phyloP scores from a whole-genome alignment of 2,329 filamentous ascomycete species.

The Dryadomyces quercivorus region DNA sequence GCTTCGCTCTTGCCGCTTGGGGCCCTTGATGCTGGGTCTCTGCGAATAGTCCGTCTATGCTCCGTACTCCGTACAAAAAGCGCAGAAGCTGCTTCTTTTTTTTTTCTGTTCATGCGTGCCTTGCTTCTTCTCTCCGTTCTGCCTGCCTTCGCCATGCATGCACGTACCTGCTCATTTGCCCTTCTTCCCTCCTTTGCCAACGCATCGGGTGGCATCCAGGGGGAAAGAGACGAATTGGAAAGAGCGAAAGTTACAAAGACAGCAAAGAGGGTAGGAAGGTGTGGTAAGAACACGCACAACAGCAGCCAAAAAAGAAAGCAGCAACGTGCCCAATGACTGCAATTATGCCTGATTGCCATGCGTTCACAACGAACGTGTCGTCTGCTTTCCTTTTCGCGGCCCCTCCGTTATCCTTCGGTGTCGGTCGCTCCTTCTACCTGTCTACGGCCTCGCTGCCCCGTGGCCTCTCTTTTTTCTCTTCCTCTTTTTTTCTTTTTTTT shows the following conservation, averaged over 20 bases:
- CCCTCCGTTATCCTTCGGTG: not conserved
- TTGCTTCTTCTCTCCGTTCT: not conserved
- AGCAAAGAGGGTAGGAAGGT: not conserved
- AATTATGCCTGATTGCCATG: constrained; percentile 31
- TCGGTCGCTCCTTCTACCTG: not conserved
- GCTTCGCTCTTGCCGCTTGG: not conserved
- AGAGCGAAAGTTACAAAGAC: not conserved
- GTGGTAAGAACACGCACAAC: not conserved
- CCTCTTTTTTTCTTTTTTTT: not conserved
- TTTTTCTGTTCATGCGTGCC: not conserved
- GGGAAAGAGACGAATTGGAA: constrained; percentile 3
- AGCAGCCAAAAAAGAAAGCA: not conserved
- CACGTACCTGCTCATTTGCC: not conserved
- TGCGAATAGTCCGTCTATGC: too few species aligned
- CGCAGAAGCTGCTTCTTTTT: not conserved
- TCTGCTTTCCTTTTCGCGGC: not conserved
- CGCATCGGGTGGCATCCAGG: constrained; percentile 9
- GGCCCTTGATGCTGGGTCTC: not conserved
- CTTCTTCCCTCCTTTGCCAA: constrained; percentile 5
- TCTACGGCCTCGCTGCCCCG: not conserved
- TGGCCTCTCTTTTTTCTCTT: not conserved
- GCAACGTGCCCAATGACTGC: constrained; percentile 27
- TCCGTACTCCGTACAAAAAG: too few species aligned
- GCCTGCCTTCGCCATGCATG: not conserved
- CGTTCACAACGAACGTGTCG: not conserved